Evolutionary conservation across 148 eudicot species (phyloP), one percentile per base, ranked within the genome.

Genomic region (Fagopyrum homotropicum): DNA sequence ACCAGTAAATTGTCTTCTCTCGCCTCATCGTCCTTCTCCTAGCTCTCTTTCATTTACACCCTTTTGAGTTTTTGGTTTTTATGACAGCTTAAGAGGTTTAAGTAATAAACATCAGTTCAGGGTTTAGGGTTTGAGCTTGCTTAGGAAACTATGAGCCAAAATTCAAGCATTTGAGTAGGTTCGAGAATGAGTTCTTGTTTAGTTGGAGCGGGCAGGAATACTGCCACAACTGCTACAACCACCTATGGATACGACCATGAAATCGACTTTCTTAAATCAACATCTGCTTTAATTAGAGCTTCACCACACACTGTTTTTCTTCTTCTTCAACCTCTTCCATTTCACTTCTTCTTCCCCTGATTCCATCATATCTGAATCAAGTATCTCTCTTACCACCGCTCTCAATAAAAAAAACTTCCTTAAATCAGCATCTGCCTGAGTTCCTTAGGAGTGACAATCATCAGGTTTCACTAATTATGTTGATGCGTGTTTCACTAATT

Each of bases 351-450:
- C 63, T 57, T 57, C 63, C 30, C 63, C 63, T 9, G 19, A 57
- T 22, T 68, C 72, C 72, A 68, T 46, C 7, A 10, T 68, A n/a
- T 68, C n/a, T 10, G 72, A 68, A 68, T 35, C 72, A 12, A 68
- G 72, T 46, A 44, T 35, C 45, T 14, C 35, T 60, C 43, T 60
- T 22, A 5, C 71, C 16, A 9, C 45, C 44, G 12, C 71, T 66
- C 45, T 66, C 71, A 14, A 83, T 89, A 22, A 22, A 22, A 22
- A 22, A 22, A 22, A 22, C 26, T 22, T 22, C 26, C 26, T 22
- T 22, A 22, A 22, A 22, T 22, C 26, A 22, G 26, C 26, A 22
- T 22, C 26, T 22, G 26, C 26, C 26, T 22, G 26, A 22, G 26
- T 22, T 22, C 26, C 26, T 22, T 22, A 22, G 26, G 26, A 22